A percentile compares a stretch with the other conserved stretches of the same genome.
Conservation (phyloP, 192 early-diverging fungal genomes). For the Phycomyces blakesleeanus region DNA sequence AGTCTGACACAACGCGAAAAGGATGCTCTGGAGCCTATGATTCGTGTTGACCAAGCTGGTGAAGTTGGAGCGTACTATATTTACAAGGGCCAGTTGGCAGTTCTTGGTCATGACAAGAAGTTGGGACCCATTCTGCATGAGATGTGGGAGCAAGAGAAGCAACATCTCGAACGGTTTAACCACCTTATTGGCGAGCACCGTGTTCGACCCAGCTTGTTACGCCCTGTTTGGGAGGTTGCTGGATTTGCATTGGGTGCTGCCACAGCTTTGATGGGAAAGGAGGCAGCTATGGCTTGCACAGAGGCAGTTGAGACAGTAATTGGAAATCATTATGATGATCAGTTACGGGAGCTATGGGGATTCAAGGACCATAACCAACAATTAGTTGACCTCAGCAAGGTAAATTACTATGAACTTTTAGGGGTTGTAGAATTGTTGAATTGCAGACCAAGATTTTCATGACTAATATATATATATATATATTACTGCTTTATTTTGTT, state of each 20-base stretch:
- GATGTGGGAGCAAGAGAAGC: constrained; percentile 95
- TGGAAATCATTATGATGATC: constrained; percentile 94
- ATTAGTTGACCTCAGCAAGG: constrained; percentile 55
- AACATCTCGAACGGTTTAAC: constrained; percentile 80
- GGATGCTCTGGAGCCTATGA: constrained; percentile 64
- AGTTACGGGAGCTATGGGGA: constrained; percentile 77
- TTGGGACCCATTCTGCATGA: constrained; percentile 74
- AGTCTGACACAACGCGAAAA: constrained; percentile 49
- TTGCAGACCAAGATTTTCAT: too few relatives aligned
- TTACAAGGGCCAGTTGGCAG: constrained; percentile 91
- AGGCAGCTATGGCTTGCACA: constrained; percentile 98
- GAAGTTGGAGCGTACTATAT: constrained; percentile 95
- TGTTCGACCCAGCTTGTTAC: constrained; percentile 80
- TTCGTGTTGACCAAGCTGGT: constrained; percentile 96
- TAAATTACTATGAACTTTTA: constrained; percentile 32
- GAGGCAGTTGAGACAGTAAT: constrained; percentile 97
- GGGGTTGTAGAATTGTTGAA: too few relatives aligned
- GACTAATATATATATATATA: background rate
- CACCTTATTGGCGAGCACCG: constrained; percentile 67
- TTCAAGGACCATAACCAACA: constrained; percentile 58
- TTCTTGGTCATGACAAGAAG: constrained; percentile 65
- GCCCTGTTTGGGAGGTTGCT: constrained; percentile 82
- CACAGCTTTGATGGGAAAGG: constrained; percentile 87
- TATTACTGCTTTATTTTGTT: background rate
- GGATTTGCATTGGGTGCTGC: constrained; percentile 83